These are phyloP conservation scores for Nicotiana sylvestris DNA, from an alignment of 257 asterid species.

Conservation along the genomic window DNA sequence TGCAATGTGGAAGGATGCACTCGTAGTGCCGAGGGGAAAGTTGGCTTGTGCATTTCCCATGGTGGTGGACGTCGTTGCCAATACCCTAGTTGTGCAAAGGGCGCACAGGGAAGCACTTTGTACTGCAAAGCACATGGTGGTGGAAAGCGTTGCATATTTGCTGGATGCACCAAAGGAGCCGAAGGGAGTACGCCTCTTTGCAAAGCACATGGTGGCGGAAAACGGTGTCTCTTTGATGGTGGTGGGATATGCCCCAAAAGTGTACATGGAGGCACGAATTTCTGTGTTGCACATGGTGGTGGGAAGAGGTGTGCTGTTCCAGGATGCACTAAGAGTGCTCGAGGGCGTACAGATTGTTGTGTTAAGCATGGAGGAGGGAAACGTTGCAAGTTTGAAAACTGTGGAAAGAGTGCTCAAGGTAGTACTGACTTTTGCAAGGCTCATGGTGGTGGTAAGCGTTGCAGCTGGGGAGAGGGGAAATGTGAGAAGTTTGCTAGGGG, in stretches of 20 bases:
- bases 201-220: slow-evolving; percentile 98
- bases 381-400: slow-evolving; percentile 70
- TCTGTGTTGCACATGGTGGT: slow-evolving; percentile 92
- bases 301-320: slow-evolving; percentile 77
- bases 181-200: slow-evolving; percentile 93
- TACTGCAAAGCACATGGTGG: slow-evolving; percentile 96
- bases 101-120: slow-evolving; percentile 83
- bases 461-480: slow-evolving; percentile 73
- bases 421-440: slow-evolving; percentile 94
- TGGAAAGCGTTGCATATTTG: slow-evolving; percentile 76
- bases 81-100: slow-evolving; percentile 46
- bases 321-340: slow-evolving; percentile 86
- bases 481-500: slow-evolving; percentile 93
- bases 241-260: slow-evolving; percentile 95
- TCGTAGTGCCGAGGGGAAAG: slow-evolving; percentile 85
- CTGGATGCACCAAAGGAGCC: slow-evolving; percentile 86
- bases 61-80: slow-evolving; percentile 95
- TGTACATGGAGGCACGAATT: slow-evolving; percentile 88
- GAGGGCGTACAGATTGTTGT: slow-evolving; percentile 86
- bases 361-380: slow-evolving; percentile 93
- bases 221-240: slow-evolving; percentile 78
- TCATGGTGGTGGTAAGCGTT: slow-evolving; percentile 94
- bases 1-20: slow-evolving; percentile 77
- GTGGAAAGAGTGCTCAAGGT: slow-evolving; percentile 94
- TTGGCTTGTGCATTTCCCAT: slow-evolving; percentile 86